Evolutionary conservation across 805 yeast species (phyloP).

Genomic region (Wilhelminamyces savonicus): DNA sequence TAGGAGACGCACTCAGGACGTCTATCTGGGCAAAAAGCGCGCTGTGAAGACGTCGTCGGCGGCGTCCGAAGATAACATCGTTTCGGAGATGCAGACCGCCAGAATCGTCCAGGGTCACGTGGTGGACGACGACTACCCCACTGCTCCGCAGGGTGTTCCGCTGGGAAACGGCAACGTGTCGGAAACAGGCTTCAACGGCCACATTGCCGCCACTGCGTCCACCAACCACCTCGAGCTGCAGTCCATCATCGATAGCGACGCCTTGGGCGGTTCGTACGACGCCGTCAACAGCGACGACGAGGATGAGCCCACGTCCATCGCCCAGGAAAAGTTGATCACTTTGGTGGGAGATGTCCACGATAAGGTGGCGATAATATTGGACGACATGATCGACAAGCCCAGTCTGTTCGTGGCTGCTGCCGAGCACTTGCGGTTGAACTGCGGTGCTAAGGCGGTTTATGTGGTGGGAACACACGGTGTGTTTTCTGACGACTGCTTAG

Average conservation of each 20-base stretch:
- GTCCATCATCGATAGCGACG: constrained; percentile 37
- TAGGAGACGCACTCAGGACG: constrained; percentile 82
- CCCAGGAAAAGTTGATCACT: constrained; percentile 83
- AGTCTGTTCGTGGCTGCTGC: constrained; percentile 95
- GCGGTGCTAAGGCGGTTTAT: constrained; percentile 91
- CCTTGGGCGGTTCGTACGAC: constrained; percentile 76
- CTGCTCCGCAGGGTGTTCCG: too few species aligned
- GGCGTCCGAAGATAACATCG: constrained; percentile 61
- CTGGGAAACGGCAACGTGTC: neutral
- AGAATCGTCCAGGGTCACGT: constrained; percentile 96
- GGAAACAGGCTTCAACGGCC: too few species aligned
- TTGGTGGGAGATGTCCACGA: constrained; percentile 93
- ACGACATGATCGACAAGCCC: constrained; percentile 97
- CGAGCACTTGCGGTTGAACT: constrained; percentile 89
- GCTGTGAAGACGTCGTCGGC: constrained; percentile 38
- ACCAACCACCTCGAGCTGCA: constrained; percentile 4
- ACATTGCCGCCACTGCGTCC: constrained; percentile 9
- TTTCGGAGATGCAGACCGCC: constrained; percentile 87
- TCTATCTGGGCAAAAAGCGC: constrained; percentile 36
- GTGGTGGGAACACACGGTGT: constrained; percentile 95
- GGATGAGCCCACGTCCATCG: constrained; percentile 58
- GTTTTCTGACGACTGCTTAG: constrained; percentile 82
- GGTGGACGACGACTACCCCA: constrained; percentile 72
- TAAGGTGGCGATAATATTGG: constrained; percentile 88
- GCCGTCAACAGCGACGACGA: constrained; percentile 83